Percentiles rank a stretch among this genome's conserved stretches.
Conservation (phyloP, 2,329 filamentous ascomycete genomes). For the Diaporthe eres region DNA sequence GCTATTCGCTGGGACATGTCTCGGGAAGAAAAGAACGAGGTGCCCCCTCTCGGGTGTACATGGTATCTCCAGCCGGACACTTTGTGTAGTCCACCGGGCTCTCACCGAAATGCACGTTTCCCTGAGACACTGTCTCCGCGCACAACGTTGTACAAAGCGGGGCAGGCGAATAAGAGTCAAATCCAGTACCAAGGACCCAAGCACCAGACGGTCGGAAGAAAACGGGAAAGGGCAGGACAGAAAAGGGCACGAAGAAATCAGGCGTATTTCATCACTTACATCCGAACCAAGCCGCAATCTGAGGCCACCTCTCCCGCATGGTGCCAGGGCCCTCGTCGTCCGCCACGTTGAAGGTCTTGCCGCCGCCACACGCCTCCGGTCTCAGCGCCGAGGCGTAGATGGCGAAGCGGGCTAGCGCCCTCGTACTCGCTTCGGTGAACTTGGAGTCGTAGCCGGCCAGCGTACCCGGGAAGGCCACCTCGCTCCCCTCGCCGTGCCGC, state of each 20-base stretch:
- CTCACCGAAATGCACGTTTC: conserved; percentile 10
- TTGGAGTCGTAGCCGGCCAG: conserved; percentile 18
- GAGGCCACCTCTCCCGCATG: conserved; percentile 51
- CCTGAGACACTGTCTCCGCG: conserved; percentile 26
- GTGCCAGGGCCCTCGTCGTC: conserved; percentile 48
- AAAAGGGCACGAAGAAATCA: not conserved
- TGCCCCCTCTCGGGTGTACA: conserved; percentile 16
- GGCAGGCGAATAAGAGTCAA: not conserved
- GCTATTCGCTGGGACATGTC: conserved; percentile 21
- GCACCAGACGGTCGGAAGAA: not conserved
- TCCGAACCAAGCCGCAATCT: conserved; percentile 51
- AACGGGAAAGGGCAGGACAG: not conserved
- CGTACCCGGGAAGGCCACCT: conserved; percentile 38
- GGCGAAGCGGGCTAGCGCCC: conserved; percentile 48
- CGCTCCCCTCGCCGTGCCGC: conserved; percentile 45
- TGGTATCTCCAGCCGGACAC: conserved; percentile 37
- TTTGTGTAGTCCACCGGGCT: not conserved
- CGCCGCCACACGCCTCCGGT: conserved; percentile 46
- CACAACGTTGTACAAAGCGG: conserved; percentile 14
- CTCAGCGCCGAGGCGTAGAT: conserved; percentile 50
- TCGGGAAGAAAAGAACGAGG: conserved; percentile 33
- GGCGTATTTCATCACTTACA: conserved; percentile 45
- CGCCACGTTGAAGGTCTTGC: conserved; percentile 52
- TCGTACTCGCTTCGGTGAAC: conserved; percentile 52
- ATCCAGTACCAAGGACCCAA: not conserved